Evolutionary conservation across 306 rosid species (phyloP).

Genomic region (Pterocarpus santalinus): DNA sequence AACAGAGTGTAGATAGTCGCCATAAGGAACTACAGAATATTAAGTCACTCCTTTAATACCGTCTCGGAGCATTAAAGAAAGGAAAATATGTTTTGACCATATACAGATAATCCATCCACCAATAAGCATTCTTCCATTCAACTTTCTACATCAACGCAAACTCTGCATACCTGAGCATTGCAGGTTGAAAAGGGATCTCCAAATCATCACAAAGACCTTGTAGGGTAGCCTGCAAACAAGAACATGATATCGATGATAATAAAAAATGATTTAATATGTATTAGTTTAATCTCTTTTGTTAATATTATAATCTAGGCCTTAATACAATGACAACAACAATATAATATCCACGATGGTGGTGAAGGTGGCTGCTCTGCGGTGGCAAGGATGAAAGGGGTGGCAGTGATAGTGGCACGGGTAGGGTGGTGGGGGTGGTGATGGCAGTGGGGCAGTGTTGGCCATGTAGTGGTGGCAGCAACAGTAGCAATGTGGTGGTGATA

Average conservation of each 20-base stretch:
- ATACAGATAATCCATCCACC: neutral
- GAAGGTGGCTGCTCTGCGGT: neutral
- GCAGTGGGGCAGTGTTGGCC: no score
- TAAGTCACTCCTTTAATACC: neutral
- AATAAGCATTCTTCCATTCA: neutral
- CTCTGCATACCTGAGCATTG: conserved; percentile 77
- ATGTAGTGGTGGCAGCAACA: no score
- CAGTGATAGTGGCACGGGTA: no score
- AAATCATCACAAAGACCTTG: conserved; percentile 77
- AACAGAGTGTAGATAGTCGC: no score
- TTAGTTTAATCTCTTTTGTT: neutral
- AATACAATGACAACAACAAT: neutral
- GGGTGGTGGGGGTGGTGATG: no score
- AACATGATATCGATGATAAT: neutral
- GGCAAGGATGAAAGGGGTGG: neutral
- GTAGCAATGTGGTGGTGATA: no score
- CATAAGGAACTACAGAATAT: neutral
- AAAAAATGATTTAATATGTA: neutral
- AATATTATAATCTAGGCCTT: neutral
- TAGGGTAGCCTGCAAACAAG: conserved; percentile 65
- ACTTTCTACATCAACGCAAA: conserved; percentile 20
- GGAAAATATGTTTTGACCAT: neutral
- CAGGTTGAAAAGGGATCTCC: conserved; percentile 73
- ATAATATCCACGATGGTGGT: no score
- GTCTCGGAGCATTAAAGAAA: neutral